Evolutionary conservation across 1,284 basidiomycete species (phyloP).

Genomic region (Marasmius sp.): DNA sequence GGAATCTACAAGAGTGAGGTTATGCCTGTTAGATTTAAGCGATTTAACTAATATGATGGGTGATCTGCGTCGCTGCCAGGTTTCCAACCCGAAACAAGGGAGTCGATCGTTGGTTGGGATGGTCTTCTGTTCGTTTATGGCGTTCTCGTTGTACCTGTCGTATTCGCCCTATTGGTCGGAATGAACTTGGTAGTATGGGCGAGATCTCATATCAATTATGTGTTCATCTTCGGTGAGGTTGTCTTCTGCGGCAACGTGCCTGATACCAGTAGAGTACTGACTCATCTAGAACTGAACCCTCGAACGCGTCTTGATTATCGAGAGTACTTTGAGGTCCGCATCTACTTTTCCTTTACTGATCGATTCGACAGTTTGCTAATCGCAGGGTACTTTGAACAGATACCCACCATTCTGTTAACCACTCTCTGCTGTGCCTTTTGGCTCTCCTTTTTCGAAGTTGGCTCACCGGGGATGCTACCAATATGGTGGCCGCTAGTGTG

Average conservation of each 20-base stretch:
- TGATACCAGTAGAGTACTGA: neutral
- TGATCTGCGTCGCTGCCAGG: conserved; percentile 37
- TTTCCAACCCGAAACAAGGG: conserved; percentile 57
- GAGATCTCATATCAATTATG: conserved; percentile 79
- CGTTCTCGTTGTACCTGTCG: conserved; percentile 69
- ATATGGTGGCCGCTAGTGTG: conserved; percentile 84
- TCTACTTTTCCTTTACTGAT: neutral
- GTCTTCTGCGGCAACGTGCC: neutral
- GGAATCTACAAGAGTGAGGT: conserved; percentile 71
- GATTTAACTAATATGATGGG: neutral
- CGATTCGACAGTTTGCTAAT: neutral
- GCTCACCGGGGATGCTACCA: conserved; percentile 48
- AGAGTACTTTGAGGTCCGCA: conserved; percentile 77
- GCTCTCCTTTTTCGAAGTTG: conserved; percentile 76
- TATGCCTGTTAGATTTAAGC: neutral
- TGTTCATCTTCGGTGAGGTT: conserved; percentile 82
- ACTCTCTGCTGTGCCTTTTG: conserved; percentile 82
- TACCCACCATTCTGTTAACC: conserved; percentile 78
- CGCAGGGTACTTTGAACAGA: conserved; percentile 37
- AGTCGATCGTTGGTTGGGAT: conserved; percentile 68
- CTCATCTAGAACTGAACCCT: conserved; percentile 68
- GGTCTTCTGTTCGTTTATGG: conserved; percentile 83
- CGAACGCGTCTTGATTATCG: conserved; percentile 77
- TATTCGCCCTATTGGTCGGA: conserved; percentile 81
- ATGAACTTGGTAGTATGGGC: conserved; percentile 83